Evolutionary conservation across 768 basidiomycete species (phyloP).

Genomic region (Amyloporia xantha): DNA sequence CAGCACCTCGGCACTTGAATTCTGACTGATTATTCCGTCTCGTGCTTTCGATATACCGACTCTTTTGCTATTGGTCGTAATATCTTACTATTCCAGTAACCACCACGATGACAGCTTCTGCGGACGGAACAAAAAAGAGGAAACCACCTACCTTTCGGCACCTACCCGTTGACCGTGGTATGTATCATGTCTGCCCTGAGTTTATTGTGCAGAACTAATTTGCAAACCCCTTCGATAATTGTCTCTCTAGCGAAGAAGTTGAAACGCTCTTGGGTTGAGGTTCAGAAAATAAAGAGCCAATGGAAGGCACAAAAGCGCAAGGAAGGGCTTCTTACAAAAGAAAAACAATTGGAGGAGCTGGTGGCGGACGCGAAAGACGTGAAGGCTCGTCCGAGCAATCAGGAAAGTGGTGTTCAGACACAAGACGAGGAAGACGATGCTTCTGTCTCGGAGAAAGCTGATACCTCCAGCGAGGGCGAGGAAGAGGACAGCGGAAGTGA

Average conservation of each 20-base stretch:
- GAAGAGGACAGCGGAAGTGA: neutral
- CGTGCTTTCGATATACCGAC: neutral
- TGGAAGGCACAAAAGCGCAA: conserved; percentile 69
- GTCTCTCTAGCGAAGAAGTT: conserved; percentile 60
- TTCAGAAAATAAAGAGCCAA: conserved; percentile 67
- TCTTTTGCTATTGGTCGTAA: no score
- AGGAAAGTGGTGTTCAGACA: neutral
- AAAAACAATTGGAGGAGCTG: conserved; percentile 5
- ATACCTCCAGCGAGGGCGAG: neutral
- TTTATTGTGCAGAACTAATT: neutral
- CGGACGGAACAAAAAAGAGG: conserved; percentile 36
- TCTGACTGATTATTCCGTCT: neutral
- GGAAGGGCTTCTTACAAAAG: conserved; percentile 27
- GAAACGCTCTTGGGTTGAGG: conserved; percentile 75
- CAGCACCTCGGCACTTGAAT: neutral
- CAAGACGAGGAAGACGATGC: neutral
- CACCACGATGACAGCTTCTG: conserved; percentile 1
- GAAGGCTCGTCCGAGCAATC: neutral
- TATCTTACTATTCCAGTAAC: neutral
- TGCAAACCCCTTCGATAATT: neutral
- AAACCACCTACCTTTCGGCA: conserved; percentile 68
- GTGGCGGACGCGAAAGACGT: conserved; percentile 5
- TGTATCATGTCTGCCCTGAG: conserved; percentile 5
- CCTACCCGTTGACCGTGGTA: conserved; percentile 58
- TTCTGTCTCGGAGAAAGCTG: neutral